Conservation (phyloP, 306 rosid species). For the Pachyrhizus erosus region DNA sequence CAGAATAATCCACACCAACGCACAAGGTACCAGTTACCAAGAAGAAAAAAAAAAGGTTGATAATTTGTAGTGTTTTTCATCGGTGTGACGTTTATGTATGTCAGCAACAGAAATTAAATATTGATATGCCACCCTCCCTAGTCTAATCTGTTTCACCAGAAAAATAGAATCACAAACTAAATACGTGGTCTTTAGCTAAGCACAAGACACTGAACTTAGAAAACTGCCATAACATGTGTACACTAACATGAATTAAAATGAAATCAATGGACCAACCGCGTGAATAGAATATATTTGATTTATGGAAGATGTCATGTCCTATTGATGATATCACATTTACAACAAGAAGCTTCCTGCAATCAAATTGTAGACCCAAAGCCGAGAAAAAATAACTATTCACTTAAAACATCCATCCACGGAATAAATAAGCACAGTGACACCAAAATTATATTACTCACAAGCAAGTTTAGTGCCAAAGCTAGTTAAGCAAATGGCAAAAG, state of each 20-base stretch:
- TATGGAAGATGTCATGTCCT: slow-evolving; percentile 40
- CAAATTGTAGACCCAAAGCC: slow-evolving; percentile 43
- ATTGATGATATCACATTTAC: slow-evolving; percentile 59
- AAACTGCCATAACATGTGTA: neutral
- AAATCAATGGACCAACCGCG: neutral
- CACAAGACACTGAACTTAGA: neutral
- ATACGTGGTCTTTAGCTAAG: neutral
- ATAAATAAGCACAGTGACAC: slow-evolving; percentile 47
- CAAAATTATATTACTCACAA: slow-evolving; percentile 69
- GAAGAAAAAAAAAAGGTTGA: neutral
- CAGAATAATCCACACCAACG: neutral
- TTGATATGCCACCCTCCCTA: neutral
- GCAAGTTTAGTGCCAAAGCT: slow-evolving; percentile 99
- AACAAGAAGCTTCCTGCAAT: slow-evolving; percentile 53
- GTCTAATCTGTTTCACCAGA: slow-evolving; percentile 1
- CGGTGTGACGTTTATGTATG: neutral
- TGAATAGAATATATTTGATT: slow-evolving; percentile 20
- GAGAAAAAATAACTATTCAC: slow-evolving; percentile 42
- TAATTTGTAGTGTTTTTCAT: neutral
- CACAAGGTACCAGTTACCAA: neutral
- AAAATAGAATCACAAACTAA: neutral
- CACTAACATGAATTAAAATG: neutral
- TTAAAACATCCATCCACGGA: slow-evolving; percentile 50
- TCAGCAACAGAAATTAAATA: neutral
- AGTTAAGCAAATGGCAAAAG: slow-evolving; percentile 95